Base-by-base conservation (phyloP, 2,329 filamentous ascomycete genomes). In the Fusarium drepaniforme region DNA sequence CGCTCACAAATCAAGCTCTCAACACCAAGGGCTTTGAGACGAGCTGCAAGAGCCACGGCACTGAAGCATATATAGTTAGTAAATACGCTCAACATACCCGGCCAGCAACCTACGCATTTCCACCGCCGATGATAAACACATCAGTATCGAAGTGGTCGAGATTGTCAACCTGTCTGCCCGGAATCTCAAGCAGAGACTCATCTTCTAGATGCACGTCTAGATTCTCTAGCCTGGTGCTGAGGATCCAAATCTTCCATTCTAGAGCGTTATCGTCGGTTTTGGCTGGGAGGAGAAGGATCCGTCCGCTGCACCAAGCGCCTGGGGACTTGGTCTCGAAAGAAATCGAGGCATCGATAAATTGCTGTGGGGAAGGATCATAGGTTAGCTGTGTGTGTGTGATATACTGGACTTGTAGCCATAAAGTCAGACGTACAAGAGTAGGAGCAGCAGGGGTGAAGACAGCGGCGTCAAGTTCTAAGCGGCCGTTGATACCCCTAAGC, bases 231-330 rank as follows among this genome's bases (percentile, higher is more conserved):
- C 60, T 69, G 16, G 74, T 75, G 33, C 74, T 77, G 0, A 76
- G 11, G 8, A 75, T 67, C 75, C 75, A 77, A 2, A 76, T 73
- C 12, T 68, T 75, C 70, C 74, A 75, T 4, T 68, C 25, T 0
- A 76, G 12, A 1, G 8, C 8, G 0, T 16, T 18, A 6, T 2
- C 3, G 1, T 3, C 9, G 5, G 15, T 33, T 11, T 63, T 51
- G 1, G 38, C 23, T 0, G 75, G 74, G 2, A 71, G 35, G 13
- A 76, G 72, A 0, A 75, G 23, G 1, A 70, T 18, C 1, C 72
- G 61, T 5, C 56, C 65, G 11, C 61, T 73, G 6, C 65, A 67
- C 7, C 28, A 38, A 37, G 72, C 61, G 1, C 51, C 46, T 0
- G 72, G 72, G 1, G 67, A 71, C 0, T 8, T 3, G 0, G 72